Percentiles rank a stretch among this genome's conserved stretches.
Conservation (phyloP, 2,329 filamentous ascomycete genomes). For the Cordyceps fumosorosea region DNA sequence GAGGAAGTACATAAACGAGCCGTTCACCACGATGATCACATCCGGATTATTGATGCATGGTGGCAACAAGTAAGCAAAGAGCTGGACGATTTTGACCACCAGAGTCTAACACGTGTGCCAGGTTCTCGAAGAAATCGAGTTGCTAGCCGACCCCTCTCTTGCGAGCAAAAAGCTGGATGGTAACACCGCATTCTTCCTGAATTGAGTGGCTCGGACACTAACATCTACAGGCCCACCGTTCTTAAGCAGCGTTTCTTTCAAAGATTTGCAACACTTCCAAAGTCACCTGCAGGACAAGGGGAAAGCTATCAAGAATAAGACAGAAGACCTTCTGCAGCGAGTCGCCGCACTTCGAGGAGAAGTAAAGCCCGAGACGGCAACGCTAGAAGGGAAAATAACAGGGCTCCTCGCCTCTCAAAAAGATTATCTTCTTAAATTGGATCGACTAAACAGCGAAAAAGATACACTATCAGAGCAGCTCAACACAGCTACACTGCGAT, state of each 20-base stretch:
- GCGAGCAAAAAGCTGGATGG: slow-evolving; percentile 37
- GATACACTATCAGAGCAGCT: slow-evolving; percentile 79
- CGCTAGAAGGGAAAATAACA: slow-evolving; percentile 69
- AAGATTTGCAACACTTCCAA: slow-evolving; percentile 66
- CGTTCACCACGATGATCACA: slow-evolving; percentile 83
- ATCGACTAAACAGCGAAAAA: slow-evolving; percentile 70
- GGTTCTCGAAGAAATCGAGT: slow-evolving; percentile 58
- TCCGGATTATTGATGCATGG: slow-evolving; percentile 87
- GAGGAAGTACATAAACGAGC: slow-evolving; percentile 73
- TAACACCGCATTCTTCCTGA: slow-evolving; percentile 19
- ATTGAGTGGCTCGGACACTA: neutral
- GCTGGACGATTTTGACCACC: neutral
- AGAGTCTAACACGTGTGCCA: slow-evolving; percentile 23
- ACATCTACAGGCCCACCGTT: slow-evolving; percentile 43
- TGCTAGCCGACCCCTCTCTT: slow-evolving; percentile 47
- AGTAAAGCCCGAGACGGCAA: slow-evolving; percentile 60
- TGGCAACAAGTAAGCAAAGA: slow-evolving; percentile 70
- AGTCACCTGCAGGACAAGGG: slow-evolving; percentile 72
- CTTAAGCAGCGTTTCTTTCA: slow-evolving; percentile 53
- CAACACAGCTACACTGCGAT: slow-evolving; percentile 81
- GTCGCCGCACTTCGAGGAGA: slow-evolving; percentile 45
- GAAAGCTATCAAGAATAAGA: slow-evolving; percentile 66
- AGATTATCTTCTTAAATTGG: slow-evolving; percentile 67
- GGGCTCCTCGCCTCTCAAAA: slow-evolving; percentile 77
- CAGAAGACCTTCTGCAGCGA: slow-evolving; percentile 60